A percentile compares a stretch with the other conserved stretches of the same genome.
Evolutionary conservation across 805 yeast genomes (phyloP).

Genomic region (Kuraishia ogatae): DNA sequence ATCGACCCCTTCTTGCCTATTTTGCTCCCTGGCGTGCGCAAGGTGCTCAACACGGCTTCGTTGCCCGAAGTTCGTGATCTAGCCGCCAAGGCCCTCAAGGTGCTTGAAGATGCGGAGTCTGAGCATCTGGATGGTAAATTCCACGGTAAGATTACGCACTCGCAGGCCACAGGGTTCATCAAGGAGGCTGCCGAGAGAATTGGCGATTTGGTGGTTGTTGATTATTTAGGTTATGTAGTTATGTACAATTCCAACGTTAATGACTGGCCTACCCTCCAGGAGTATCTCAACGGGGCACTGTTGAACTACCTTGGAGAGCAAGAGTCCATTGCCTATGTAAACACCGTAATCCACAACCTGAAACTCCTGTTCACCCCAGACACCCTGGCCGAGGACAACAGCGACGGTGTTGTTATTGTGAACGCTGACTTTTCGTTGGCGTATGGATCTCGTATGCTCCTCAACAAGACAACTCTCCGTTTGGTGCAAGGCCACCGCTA

Average conservation of each 20-base stretch:
- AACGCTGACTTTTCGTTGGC: constrained; percentile 94
- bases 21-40: constrained; percentile 85
- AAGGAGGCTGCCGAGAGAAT: constrained; percentile 18
- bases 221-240: constrained; percentile 45
- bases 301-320: constrained; percentile 27
- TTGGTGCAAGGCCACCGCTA: constrained; percentile 92
- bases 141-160: constrained; percentile 61
- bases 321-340: constrained; percentile 24
- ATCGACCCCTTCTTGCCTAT: constrained; percentile 82
- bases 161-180: constrained; percentile 41
- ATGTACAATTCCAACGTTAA: constrained; percentile 64
- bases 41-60: constrained; percentile 83
- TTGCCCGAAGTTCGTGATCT: constrained; percentile 94
- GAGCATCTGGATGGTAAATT: constrained; percentile 62
- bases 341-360: constrained; percentile 35
- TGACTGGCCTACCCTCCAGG: constrained; percentile 56
- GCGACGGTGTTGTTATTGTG: constrained; percentile 85
- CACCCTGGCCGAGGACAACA: constrained; percentile 48
- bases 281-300: constrained; percentile 37
- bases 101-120: constrained; percentile 71
- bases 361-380: constrained; percentile 47
- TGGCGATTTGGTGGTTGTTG: constrained; percentile 28
- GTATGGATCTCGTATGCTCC: constrained; percentile 93
- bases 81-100: constrained; percentile 79
- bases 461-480: constrained; percentile 85